Base-by-base conservation (phyloP, 495 filamentous ascomycete genomes). In the Aspergillus haitiensis region DNA sequence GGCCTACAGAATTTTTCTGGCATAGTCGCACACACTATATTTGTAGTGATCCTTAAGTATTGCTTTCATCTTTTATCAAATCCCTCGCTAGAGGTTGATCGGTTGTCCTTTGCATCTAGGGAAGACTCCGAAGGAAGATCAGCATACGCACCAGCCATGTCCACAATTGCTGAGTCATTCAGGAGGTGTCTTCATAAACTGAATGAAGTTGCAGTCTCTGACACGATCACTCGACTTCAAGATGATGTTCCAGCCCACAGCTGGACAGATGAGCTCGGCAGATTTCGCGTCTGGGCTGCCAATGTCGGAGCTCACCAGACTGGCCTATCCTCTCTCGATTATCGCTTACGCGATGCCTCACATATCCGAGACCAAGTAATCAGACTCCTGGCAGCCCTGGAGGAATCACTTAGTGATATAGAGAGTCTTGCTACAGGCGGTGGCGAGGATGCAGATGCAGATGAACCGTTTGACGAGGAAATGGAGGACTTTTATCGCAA, bases 241-340 rank as follows among this genome's bases (percentile, higher is more conserved):
- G 4, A 21, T 3, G 53, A 67, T 18, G 62, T 68, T 12, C 36
- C 62, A 4, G n/a, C 9, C 5, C 46, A 53, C 7, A 34, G 7
- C 3, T 66, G 71, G 62, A 52, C 58, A n/a, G 78, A 81, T 56
- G 70, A 77, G 31, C 40, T 70, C 3, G 65, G 73, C 2, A 65
- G 72, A 18, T 71, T 81, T 54, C 73, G 75, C 36, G 55, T 79
- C 12, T 82, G 80, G 79, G 70, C 70, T n/a, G 69, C 61, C 2
- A 81, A 78, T 62, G 77, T 79, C 35, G 79, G 74, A 10, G 80
- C 78, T 12, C 73, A 81, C 52, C 70, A 70, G 27, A 67, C 52
- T 1, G 67, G 70, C 2, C 65, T 66, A 35, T 77, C 72, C 18
- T 81, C 80, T 4, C 69, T 82, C 3, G 78, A 79, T 31, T 76